Evolutionary conservation across 2,329 filamentous ascomycete species (phyloP).

Genomic region (Nectriaceae sp.): DNA sequence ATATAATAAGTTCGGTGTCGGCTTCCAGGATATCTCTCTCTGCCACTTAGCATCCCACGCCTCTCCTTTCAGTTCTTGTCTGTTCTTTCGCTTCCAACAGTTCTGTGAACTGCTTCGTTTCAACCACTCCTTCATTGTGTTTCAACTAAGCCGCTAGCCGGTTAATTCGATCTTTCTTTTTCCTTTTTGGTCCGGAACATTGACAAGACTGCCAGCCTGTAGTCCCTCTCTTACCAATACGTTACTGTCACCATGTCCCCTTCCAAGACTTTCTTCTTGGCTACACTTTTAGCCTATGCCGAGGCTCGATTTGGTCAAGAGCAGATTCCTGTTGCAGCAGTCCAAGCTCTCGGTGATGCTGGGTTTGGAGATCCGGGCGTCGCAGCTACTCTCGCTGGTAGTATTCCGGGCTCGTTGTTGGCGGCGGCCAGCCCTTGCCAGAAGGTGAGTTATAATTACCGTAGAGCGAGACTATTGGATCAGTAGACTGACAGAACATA

Average conservation of each 20-base stretch:
- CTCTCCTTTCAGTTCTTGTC: conserved; percentile 10
- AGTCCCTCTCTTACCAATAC: conserved; percentile 1
- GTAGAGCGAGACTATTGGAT: not conserved
- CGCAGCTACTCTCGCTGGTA: conserved; percentile 64
- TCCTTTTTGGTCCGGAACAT: not conserved
- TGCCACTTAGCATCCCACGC: conserved; percentile 15
- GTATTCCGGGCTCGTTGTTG: conserved; percentile 62
- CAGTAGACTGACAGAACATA: conserved; percentile 15
- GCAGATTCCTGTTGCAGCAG: conserved; percentile 56
- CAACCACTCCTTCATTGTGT: conserved; percentile 18
- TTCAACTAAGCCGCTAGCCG: conserved; percentile 24
- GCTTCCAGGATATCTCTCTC: conserved; percentile 13
- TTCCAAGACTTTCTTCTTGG: conserved; percentile 19
- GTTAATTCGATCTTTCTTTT: conserved; percentile 13
- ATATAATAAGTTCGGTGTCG: too few relatives aligned
- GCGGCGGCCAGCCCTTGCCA: conserved; percentile 66
- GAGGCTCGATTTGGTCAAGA: conserved; percentile 66
- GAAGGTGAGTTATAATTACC: conserved; percentile 45
- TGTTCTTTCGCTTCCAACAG: conserved; percentile 23
- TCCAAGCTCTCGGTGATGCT: conserved; percentile 48
- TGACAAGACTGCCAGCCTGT: not conserved
- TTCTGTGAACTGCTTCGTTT: conserved; percentile 35
- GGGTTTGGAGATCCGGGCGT: conserved; percentile 58
- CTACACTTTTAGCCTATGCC: conserved; percentile 38
- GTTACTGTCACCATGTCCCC: conserved; percentile 14